Evolutionary conservation across 345 rosid species (phyloP).

Genomic region (Hypericum perforatum): DNA sequence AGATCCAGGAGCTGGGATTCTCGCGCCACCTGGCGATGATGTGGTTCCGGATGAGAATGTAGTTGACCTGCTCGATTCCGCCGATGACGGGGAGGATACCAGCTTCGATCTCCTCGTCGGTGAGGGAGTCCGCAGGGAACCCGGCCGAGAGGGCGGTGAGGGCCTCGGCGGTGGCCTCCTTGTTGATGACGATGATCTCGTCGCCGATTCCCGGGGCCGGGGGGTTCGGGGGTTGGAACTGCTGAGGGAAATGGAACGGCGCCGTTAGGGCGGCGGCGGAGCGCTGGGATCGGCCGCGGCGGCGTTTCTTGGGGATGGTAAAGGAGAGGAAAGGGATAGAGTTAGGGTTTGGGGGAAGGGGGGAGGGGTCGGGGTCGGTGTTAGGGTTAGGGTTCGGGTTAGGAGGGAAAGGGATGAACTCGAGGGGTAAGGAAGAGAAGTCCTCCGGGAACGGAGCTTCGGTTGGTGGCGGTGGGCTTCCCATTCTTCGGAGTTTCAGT

Average conservation of each 20-base stretch:
- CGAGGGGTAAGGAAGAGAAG: conserved; percentile 34
- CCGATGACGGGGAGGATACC: conserved; percentile 71
- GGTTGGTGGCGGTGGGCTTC: conserved; percentile 24
- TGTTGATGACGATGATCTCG: conserved; percentile 87
- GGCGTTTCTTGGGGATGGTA: conserved; percentile 67
- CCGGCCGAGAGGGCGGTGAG: conserved; percentile 81
- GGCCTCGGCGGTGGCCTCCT: conserved; percentile 86
- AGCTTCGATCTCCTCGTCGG: conserved; percentile 82
- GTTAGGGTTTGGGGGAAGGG: conserved; percentile 17
- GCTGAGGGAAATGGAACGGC: conserved; percentile 27
- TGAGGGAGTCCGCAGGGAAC: conserved; percentile 84
- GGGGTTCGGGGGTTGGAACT: conserved; percentile 7
- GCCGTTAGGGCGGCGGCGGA: conserved; percentile 16
- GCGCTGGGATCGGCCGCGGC: conserved; percentile 82
- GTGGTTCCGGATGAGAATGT: conserved; percentile 82
- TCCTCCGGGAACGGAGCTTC: conserved; percentile 16
- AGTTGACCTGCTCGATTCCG: conserved; percentile 93
- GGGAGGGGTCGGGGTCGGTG: conserved; percentile 11
- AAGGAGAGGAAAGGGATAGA: conserved; percentile 45
- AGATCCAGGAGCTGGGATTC: conserved; percentile 58
- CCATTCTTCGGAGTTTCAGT: no score
- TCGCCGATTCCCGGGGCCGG: conserved; percentile 40
- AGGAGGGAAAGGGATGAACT: conserved; percentile 28
- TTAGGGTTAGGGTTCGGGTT: conserved; percentile 26
- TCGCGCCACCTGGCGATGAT: conserved; percentile 84